Conservation (phyloP, 106 monocot genomes). For the Narthecium ossifragum region DNA sequence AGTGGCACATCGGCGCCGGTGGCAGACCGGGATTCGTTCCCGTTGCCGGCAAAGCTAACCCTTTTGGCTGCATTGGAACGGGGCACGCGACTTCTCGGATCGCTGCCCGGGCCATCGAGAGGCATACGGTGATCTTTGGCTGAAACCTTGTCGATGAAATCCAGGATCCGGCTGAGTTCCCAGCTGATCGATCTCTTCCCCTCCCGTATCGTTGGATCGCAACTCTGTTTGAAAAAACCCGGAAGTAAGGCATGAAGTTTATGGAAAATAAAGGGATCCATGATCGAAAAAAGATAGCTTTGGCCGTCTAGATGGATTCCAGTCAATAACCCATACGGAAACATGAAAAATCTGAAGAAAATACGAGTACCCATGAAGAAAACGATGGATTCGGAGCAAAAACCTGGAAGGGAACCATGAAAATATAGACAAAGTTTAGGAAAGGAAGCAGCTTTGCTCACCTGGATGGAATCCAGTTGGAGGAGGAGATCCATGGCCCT, state of each 20-base stretch:
- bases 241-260: background rate
- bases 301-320: too few species aligned
- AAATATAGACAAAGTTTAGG: too few species aligned
- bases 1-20: background rate
- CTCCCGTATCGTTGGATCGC: conserved; percentile 64
- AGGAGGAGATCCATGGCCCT: conserved; percentile 51
- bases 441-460: too few species aligned
- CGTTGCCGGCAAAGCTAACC: conserved; percentile 39
- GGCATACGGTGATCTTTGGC: conserved; percentile 12
- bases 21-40: conserved; percentile 9
- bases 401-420: too few species aligned
- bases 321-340: too few species aligned
- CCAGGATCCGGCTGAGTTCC: conserved; percentile 44
- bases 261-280: background rate
- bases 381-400: background rate
- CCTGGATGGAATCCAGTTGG: conserved; percentile 72
- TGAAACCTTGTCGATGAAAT: conserved; percentile 47
- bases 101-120: background rate
- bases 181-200: conserved; percentile 53
- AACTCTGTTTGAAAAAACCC: conserved; percentile 25
- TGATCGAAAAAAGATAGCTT: background rate
- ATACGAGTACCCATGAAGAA: background rate
- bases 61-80: conserved; percentile 21
- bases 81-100: background rate
- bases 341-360: background rate